Evolutionary conservation across 768 basidiomycete species (phyloP).

Genomic region (Rickenella mellea): DNA sequence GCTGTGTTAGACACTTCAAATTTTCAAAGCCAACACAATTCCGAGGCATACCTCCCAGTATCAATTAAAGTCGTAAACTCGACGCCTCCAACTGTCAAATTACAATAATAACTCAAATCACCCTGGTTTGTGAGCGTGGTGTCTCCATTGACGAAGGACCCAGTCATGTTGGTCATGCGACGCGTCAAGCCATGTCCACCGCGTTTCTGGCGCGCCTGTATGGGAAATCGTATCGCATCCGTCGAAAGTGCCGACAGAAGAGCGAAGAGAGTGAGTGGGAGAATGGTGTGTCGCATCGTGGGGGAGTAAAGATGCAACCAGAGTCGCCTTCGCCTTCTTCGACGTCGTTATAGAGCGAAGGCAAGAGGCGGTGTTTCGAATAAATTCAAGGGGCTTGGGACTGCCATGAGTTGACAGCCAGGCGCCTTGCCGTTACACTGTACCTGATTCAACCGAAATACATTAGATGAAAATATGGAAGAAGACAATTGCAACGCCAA

Average conservation of each 20-base stretch:
- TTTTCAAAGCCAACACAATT: background rate
- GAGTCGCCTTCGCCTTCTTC: no score
- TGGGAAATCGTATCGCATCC: background rate
- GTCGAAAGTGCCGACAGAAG: background rate
- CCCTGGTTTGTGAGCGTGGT: slow-evolving; percentile 6
- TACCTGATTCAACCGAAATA: no score
- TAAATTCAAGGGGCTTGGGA: no score
- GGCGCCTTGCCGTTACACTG: no score
- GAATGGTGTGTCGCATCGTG: background rate
- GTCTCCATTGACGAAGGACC: background rate
- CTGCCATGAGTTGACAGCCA: no score
- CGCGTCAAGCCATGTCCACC: background rate
- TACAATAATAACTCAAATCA: slow-evolving; percentile 19
- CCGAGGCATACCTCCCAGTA: slow-evolving; percentile 21
- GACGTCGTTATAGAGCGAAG: no score
- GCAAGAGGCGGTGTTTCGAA: no score
- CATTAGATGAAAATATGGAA: no score
- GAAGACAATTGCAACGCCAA: no score
- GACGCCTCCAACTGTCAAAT: slow-evolving; percentile 18
- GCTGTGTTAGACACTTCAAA: background rate
- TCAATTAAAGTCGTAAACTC: slow-evolving; percentile 19
- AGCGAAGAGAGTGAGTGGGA: background rate
- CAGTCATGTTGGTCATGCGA: background rate
- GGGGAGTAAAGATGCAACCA: background rate
- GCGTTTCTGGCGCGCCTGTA: background rate